Percentiles rank a stretch among this genome's conserved stretches.
Evolutionary conservation across 2,329 filamentous ascomycete genomes (phyloP).

Genomic region (Xylariaceae sp.): DNA sequence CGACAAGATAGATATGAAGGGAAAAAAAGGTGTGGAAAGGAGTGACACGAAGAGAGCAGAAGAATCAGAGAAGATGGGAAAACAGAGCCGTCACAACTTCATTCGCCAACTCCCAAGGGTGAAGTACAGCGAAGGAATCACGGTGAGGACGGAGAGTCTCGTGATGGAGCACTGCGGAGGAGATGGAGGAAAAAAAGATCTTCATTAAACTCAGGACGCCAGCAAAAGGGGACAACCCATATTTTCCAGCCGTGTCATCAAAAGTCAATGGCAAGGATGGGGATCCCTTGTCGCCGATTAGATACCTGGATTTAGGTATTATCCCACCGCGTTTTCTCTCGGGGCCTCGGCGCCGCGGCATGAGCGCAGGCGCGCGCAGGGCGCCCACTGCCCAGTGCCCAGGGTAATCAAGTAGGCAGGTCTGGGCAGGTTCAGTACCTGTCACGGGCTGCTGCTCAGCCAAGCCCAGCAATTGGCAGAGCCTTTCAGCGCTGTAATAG

Average conservation of each 20-base stretch:
- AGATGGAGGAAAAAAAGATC: constrained; percentile 7
- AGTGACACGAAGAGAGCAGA: constrained; percentile 32
- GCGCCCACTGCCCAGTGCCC: too few species aligned
- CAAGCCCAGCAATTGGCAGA: too few species aligned
- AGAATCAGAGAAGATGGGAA: constrained; percentile 14
- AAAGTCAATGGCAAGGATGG: constrained; percentile 10
- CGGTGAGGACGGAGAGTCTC: constrained; percentile 21
- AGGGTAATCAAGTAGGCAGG: too few species aligned
- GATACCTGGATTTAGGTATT: too few species aligned
- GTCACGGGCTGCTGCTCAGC: too few species aligned
- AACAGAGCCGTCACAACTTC: constrained; percentile 13
- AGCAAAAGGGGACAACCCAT: constrained; percentile 16
- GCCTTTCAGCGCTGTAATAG: too few species aligned
- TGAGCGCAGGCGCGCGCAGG: too few species aligned
- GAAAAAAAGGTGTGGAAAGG: constrained; percentile 31
- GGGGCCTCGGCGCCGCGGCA: too few species aligned
- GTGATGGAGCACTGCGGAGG: constrained; percentile 10
- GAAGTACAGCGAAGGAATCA: constrained; percentile 27
- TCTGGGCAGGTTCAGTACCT: too few species aligned
- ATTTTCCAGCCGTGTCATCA: neutral
- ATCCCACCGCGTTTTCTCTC: too few species aligned
- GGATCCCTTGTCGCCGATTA: constrained; percentile 3
- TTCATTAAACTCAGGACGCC: constrained; percentile 18
- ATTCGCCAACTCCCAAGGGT: constrained; percentile 15
- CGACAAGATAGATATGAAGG: constrained; percentile 2